Evolutionary conservation across 2,329 filamentous ascomycete species (phyloP).

Genomic region (Penicillium sp.): DNA sequence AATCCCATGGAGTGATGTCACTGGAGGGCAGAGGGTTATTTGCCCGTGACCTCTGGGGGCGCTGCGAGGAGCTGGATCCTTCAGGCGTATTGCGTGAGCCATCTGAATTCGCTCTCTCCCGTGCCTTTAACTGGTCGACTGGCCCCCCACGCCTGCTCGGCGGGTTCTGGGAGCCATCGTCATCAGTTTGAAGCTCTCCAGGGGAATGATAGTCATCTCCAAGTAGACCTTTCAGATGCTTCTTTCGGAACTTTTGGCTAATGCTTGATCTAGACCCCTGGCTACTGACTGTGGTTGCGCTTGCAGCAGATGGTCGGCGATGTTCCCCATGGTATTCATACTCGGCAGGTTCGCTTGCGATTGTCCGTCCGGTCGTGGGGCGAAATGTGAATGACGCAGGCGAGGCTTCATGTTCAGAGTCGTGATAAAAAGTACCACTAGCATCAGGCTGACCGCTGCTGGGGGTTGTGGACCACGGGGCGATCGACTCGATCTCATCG

Average conservation of each 20-base stretch:
- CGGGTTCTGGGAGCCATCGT: slow-evolving; percentile 51
- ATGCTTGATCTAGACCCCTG: slow-evolving; percentile 67
- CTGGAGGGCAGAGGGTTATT: slow-evolving; percentile 73
- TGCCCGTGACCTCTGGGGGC: slow-evolving; percentile 60
- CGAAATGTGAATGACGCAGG: slow-evolving; percentile 65
- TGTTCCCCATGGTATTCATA: slow-evolving; percentile 58
- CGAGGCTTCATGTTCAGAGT: slow-evolving; percentile 34
- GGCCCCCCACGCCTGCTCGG: slow-evolving; percentile 22
- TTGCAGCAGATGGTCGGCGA: slow-evolving; percentile 77
- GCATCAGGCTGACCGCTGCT: slow-evolving; percentile 22
- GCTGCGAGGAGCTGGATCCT: slow-evolving; percentile 57
- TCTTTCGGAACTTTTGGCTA: slow-evolving; percentile 63
- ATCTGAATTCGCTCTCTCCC: slow-evolving; percentile 76
- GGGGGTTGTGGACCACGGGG: slow-evolving; percentile 26
- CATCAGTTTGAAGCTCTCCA: slow-evolving; percentile 57
- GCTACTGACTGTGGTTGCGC: slow-evolving; percentile 77
- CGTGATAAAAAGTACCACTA: slow-evolving; percentile 33
- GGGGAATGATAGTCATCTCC: slow-evolving; percentile 73
- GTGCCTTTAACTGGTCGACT: slow-evolving; percentile 48
- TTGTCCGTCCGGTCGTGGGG: slow-evolving; percentile 46
- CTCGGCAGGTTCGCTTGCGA: slow-evolving; percentile 54
- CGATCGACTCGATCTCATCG: slow-evolving; percentile 23
- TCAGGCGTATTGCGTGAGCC: slow-evolving; percentile 49
- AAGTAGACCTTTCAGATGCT: slow-evolving; percentile 84
- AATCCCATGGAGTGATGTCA: slow-evolving; percentile 95